These are phyloP conservation scores for Wickerhamomyces sp. DNA, from an alignment of 1,139 yeast genomes.

Conservation along the genomic window DNA sequence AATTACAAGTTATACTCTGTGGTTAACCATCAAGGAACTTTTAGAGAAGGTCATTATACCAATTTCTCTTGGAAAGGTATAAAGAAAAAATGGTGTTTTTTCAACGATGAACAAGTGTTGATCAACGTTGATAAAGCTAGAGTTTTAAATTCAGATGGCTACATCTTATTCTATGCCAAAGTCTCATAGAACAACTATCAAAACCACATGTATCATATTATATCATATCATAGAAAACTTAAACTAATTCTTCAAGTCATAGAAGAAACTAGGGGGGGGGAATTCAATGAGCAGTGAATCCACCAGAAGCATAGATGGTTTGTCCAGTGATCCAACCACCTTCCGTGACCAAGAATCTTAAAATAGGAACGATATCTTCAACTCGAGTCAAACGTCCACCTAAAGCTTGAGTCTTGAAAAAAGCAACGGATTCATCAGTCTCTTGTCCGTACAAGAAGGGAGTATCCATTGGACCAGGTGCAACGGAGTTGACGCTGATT, in stretches of 20 bases:
- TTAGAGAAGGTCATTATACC: constrained; percentile 91
- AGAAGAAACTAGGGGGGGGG: too few species aligned
- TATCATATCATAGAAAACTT: too few species aligned
- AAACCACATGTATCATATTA: too few species aligned
- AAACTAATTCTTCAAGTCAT: too few species aligned
- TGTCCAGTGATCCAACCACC: constrained; percentile 72
- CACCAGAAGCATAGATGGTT: constrained; percentile 60
- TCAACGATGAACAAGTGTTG: constrained; percentile 64
- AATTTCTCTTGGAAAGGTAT: constrained; percentile 67
- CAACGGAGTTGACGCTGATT: constrained; percentile 52
- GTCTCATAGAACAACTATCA: too few species aligned
- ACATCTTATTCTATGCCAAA: constrained; percentile 64
- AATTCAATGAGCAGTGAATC: constrained; percentile 46
- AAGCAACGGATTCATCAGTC: constrained; percentile 45
- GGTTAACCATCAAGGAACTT: constrained; percentile 80
- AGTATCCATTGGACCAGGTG: constrained; percentile 73
- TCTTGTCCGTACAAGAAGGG: constrained; percentile 65
- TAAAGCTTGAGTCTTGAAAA: constrained; percentile 45
- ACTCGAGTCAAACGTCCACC: constrained; percentile 50
- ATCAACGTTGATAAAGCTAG: constrained; percentile 42
- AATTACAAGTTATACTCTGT: constrained; percentile 76
- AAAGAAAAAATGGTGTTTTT: constrained; percentile 63
- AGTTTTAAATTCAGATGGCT: constrained; percentile 48
- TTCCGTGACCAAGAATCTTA: constrained; percentile 55
- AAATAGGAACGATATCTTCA: constrained; percentile 58